Evolutionary conservation across 371 early-diverging fungal genomes (phyloP).

Genomic region (Chytridiales sp.): DNA sequence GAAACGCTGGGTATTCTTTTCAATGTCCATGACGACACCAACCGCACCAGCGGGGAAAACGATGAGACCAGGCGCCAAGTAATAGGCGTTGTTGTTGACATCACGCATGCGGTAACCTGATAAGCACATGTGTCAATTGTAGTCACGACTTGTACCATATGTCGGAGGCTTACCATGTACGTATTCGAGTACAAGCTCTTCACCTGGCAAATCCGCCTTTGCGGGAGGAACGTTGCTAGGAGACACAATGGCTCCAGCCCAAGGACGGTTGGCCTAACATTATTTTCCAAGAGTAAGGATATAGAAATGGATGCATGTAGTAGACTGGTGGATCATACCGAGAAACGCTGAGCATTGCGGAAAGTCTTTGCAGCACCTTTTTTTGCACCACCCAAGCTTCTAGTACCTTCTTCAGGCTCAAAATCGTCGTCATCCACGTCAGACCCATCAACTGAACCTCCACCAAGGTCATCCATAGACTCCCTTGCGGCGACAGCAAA

Average conservation of each 20-base stretch:
- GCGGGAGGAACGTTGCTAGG: slow-evolving; percentile 13
- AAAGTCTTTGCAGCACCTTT: neutral
- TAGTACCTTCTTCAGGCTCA: neutral
- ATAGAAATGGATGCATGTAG: neutral
- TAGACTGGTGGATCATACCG: slow-evolving; percentile 9
- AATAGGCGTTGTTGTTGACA: slow-evolving; percentile 34
- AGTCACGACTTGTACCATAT: neutral
- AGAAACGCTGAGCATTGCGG: slow-evolving; percentile 20
- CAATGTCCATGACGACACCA: slow-evolving; percentile 36
- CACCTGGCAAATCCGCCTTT: slow-evolving; percentile 18
- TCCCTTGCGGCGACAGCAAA: neutral
- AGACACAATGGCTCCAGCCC: slow-evolving; percentile 31
- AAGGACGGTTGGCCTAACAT: slow-evolving; percentile 24
- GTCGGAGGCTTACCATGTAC: slow-evolving; percentile 22
- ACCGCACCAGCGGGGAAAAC: slow-evolving; percentile 35
- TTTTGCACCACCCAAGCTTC: neutral
- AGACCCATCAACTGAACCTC: no score
- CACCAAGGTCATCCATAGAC: neutral
- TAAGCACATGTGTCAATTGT: neutral
- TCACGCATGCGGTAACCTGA: slow-evolving; percentile 36
- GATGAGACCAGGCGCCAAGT: slow-evolving; percentile 17
- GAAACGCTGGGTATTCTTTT: slow-evolving; percentile 20
- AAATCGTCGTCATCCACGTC: no score
- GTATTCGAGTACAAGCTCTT: slow-evolving; percentile 27
- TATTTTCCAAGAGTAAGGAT: neutral